Percentiles rank a stretch among this genome's conserved stretches.
phyloP scores from a whole-genome alignment of 2,329 filamentous ascomycete species.

The Hymenoscyphus linearis region DNA sequence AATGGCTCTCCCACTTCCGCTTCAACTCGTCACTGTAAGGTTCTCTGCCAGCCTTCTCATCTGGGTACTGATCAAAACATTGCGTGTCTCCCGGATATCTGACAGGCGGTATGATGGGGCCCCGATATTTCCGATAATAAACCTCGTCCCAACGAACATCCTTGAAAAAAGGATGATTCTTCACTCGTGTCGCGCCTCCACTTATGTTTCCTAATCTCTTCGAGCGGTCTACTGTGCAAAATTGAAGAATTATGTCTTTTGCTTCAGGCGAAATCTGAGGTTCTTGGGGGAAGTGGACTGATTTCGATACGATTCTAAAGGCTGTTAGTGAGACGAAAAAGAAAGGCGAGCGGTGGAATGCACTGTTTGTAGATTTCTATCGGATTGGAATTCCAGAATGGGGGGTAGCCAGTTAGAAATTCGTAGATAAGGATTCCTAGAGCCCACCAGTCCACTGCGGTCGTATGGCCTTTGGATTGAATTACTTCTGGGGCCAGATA shows the following conservation, averaged over 20 bases:
- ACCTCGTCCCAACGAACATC: conserved; percentile 70
- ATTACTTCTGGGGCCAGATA: conserved; percentile 83
- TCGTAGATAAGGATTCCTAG: conserved; percentile 80
- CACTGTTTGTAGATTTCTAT: conserved; percentile 82
- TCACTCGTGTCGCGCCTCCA: conserved; percentile 67
- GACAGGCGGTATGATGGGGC: conserved; percentile 72
- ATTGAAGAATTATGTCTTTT: conserved; percentile 67
- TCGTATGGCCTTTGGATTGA: conserved; percentile 71
- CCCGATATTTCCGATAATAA: conserved; percentile 55
- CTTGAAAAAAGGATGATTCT: conserved; percentile 70
- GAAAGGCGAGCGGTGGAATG: conserved; percentile 26
- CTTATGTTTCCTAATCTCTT: conserved; percentile 73
- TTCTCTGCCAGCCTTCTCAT: conserved; percentile 61
- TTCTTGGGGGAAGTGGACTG: conserved; percentile 41
- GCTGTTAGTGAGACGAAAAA: conserved; percentile 36
- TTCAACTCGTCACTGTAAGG: conserved; percentile 65
- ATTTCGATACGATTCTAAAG: conserved; percentile 36
- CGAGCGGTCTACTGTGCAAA: conserved; percentile 76
- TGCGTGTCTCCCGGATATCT: conserved; percentile 68
- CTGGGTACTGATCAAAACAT: conserved; percentile 80
- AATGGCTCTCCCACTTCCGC: conserved; percentile 63
- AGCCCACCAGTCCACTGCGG: conserved; percentile 83
- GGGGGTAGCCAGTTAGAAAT: conserved; percentile 78
- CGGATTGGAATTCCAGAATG: conserved; percentile 82
- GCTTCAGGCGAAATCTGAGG: conserved; percentile 60